Conservation (phyloP, 2,329 filamentous ascomycete species). For the Magnaporthales sp. region DNA sequence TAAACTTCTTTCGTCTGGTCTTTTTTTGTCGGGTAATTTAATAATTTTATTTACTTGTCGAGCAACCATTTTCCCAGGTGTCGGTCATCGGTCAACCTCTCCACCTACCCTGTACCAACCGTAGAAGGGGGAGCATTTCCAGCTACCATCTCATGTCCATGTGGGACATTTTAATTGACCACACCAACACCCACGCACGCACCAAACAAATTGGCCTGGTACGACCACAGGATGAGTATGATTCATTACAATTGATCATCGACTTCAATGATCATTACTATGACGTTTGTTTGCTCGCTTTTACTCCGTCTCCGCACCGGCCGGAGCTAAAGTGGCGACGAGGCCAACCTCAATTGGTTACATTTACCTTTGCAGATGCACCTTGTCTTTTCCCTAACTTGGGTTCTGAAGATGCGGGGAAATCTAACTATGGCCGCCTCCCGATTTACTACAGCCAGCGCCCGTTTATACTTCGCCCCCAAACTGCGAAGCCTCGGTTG, state of each 20-base stretch:
- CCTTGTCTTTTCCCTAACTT: too few relatives aligned
- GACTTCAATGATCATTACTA: too few relatives aligned
- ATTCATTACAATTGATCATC: not conserved
- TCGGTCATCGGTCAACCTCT: too few relatives aligned
- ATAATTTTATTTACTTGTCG: not conserved
- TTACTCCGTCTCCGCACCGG: too few relatives aligned
- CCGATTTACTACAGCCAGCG: not conserved
- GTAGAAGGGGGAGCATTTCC: not conserved
- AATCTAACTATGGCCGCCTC: not conserved
- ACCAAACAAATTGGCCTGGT: too few relatives aligned
- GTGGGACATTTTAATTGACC: not conserved
- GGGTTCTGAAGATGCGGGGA: not conserved
- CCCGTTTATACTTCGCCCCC: not conserved
- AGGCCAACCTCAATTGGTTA: not conserved
- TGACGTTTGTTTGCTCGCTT: too few relatives aligned
- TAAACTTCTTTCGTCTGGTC: not conserved
- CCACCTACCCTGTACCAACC: too few relatives aligned
- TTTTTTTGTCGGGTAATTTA: not conserved
- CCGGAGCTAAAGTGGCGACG: not conserved
- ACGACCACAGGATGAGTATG: too few relatives aligned
- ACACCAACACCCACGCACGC: too few relatives aligned
- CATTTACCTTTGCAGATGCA: too few relatives aligned
- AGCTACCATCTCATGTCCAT: not conserved
- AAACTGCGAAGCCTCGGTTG: not conserved
- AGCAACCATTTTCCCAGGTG: not conserved